These are phyloP conservation scores for Calendula officinalis DNA, from an alignment of 129 eudicot species.

Conservation along the genomic window DNA sequence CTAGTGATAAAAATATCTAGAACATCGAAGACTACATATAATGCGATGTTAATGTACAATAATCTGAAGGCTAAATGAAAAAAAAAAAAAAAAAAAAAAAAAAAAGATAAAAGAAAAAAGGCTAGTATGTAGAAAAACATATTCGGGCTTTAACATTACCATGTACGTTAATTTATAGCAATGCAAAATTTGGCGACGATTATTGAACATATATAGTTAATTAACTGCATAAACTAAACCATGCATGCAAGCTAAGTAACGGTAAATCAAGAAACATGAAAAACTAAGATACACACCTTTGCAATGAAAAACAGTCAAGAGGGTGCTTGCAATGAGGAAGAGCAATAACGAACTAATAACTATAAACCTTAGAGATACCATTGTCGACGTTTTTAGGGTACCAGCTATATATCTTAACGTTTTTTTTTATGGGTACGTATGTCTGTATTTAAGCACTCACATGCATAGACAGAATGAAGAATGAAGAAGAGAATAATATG, in stretches of 20 bases:
- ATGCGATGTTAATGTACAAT: too few species aligned
- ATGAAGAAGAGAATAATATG: slow-evolving; percentile 33
- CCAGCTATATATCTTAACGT: too few species aligned
- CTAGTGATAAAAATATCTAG: too few species aligned
- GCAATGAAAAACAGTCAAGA: slow-evolving; percentile 35
- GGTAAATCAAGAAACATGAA: slow-evolving; percentile 4
- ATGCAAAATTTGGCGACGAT: not conserved
- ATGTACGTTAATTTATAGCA: not conserved
- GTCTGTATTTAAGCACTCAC: slow-evolving; percentile 20
- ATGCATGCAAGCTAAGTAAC: slow-evolving; percentile 15
- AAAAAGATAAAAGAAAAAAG: too few species aligned
- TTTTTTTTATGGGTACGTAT: slow-evolving; percentile 17
- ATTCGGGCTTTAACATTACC: too few species aligned
- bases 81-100: too few species aligned
- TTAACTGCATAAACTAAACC: not conserved
- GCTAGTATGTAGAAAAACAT: too few species aligned
- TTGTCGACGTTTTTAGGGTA: not conserved
- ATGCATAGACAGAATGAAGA: slow-evolving; percentile 19
- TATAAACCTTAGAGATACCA: slow-evolving; percentile 22
- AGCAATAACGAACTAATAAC: slow-evolving; percentile 30
- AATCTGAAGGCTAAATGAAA: too few species aligned
- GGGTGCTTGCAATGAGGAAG: slow-evolving; percentile 34
- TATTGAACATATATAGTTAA: not conserved
- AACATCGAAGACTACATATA: too few species aligned
- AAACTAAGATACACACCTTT: slow-evolving; percentile 29